These are phyloP conservation scores for Pelargonium fulgidum DNA, from an alignment of 441 rosid species.

Conservation along the genomic window DNA sequence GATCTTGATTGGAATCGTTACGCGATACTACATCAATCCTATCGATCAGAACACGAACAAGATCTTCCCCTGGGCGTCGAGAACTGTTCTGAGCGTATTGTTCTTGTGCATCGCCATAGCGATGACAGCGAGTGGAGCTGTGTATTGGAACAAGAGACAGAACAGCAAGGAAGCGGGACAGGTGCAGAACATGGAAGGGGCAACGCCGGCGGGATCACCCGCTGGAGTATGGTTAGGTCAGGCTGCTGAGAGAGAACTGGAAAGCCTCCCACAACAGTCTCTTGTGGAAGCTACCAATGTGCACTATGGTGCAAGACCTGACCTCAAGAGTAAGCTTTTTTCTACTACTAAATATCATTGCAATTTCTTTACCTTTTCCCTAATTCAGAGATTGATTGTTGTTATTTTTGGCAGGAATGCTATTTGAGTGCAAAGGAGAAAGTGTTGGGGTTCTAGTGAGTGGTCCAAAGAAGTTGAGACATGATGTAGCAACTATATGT, in stretches of 20 bases:
- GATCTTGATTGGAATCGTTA: conserved; percentile 47
- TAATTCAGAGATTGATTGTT: no score
- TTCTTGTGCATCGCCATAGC: conserved; percentile 39
- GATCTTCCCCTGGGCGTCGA: conserved; percentile 27
- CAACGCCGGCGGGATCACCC: conserved; percentile 11
- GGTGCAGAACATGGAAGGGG: conserved; percentile 34
- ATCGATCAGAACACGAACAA: conserved; percentile 34
- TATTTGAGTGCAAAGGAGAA: conserved; percentile 39
- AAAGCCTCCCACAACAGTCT: conserved; percentile 54
- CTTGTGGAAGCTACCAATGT: conserved; percentile 41
- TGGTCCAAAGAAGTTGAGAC: conserved; percentile 79
- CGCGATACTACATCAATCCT: conserved; percentile 50
- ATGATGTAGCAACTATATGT: conserved; percentile 61
- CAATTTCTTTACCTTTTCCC: no score
- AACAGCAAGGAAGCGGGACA: conserved; percentile 30
- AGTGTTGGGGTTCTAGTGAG: conserved; percentile 61
- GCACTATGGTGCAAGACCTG: conserved; percentile 67
- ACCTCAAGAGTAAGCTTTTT: conserved; percentile 26
- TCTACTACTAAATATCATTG: no score
- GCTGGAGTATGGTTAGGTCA: background rate
- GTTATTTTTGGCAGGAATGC: conserved; percentile 26
- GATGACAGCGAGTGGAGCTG: conserved; percentile 38
- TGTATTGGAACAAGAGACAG: conserved; percentile 49
- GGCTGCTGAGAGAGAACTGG: conserved; percentile 39
- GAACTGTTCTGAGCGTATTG: conserved; percentile 33